phyloP scores from a whole-genome alignment of 176 grass and related monocot genomes.

The Puccinellia tenuiflora region DNA sequence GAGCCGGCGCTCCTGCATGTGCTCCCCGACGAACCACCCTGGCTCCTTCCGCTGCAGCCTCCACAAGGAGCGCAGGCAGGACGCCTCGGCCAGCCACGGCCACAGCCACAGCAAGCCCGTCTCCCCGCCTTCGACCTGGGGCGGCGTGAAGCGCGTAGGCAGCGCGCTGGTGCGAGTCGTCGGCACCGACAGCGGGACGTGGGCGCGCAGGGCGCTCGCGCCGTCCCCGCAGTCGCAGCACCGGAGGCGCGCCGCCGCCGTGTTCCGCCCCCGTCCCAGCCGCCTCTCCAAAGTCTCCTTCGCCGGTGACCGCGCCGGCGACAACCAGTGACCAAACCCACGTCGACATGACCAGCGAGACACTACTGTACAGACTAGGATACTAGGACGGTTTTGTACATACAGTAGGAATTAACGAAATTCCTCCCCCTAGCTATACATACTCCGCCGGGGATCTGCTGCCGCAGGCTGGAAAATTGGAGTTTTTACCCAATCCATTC shows the following conservation, averaged over 20 bases:
- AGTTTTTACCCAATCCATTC: too few relatives aligned
- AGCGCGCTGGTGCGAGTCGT: slow-evolving; percentile 50
- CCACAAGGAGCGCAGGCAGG: slow-evolving; percentile 39
- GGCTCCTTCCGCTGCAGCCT: slow-evolving; percentile 70
- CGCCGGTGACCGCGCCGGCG: slow-evolving; percentile 34
- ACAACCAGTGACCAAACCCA: not conserved
- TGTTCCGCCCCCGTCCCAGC: slow-evolving; percentile 23
- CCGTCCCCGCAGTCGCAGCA: slow-evolving; percentile 44
- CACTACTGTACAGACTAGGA: too few relatives aligned
- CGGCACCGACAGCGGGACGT: slow-evolving; percentile 40
- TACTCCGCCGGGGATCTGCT: too few relatives aligned
- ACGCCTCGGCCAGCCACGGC: not conserved
- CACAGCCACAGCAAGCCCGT: not conserved
- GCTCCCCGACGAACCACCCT: slow-evolving; percentile 65
- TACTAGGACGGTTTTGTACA: too few relatives aligned
- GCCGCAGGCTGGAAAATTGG: too few relatives aligned
- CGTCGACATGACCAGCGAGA: too few relatives aligned
- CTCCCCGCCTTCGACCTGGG: not conserved
- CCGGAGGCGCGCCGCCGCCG: slow-evolving; percentile 23
- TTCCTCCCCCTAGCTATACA: too few relatives aligned
- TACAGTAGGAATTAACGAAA: too few relatives aligned
- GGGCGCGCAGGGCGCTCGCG: slow-evolving; percentile 44
- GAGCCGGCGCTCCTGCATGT: slow-evolving; percentile 41
- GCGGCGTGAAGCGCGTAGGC: slow-evolving; percentile 25
- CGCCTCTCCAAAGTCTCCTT: slow-evolving; percentile 42